Conservation (phyloP, 2,329 filamentous ascomycete species). For the Colletotrichum tamarilloi region DNA sequence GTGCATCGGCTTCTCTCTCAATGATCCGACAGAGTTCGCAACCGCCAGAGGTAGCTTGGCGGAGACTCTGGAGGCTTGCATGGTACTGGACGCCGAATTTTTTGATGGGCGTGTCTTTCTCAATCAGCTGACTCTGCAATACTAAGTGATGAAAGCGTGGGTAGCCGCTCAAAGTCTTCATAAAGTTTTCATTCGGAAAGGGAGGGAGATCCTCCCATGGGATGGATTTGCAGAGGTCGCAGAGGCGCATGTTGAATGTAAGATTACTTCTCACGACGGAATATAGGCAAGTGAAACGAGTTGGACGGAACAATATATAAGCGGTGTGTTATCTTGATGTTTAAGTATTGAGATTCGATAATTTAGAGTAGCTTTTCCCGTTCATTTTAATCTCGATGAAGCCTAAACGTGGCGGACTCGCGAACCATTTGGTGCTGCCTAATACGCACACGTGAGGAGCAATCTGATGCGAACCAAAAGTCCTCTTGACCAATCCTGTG, state of each 20-base stretch:
- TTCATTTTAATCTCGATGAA: neutral
- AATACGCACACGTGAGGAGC: neutral
- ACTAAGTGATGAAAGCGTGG: neutral
- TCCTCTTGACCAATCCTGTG: neutral
- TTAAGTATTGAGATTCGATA: neutral
- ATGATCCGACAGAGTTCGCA: conserved; percentile 12
- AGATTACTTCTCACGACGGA: neutral
- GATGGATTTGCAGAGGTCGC: conserved; percentile 1
- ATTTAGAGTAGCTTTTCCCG: neutral
- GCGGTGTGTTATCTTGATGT: neutral
- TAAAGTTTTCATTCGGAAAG: conserved; percentile 5
- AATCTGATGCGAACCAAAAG: neutral
- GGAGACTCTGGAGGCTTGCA: conserved; percentile 1
- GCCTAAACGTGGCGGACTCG: neutral
- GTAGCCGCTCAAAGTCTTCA: conserved; percentile 1
- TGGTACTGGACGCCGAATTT: conserved; percentile 14
- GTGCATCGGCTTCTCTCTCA: conserved; percentile 5
- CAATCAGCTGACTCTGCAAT: neutral
- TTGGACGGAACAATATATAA: too few relatives aligned
- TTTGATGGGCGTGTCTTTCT: neutral
- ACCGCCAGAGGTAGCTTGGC: neutral
- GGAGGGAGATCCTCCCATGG: conserved; percentile 13
- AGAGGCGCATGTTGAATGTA: neutral
- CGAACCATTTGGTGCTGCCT: neutral
- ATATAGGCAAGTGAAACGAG: neutral